A percentile compares a stretch with the other conserved stretches of the same genome.
Conservation (phyloP, 2,329 filamentous ascomycete genomes). For the Xylariaceae sp. region DNA sequence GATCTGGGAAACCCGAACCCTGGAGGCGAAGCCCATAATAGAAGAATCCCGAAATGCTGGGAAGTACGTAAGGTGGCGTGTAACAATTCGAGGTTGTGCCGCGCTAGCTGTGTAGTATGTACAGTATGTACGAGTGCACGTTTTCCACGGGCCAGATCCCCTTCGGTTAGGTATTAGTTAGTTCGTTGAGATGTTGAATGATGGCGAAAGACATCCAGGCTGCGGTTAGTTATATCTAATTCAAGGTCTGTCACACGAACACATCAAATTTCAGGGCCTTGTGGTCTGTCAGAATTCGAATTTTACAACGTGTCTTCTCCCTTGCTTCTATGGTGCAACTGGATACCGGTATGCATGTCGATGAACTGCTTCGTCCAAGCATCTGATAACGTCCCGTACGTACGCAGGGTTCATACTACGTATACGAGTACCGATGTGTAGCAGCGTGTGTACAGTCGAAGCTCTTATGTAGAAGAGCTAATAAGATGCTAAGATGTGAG, state of each 20-base stretch:
- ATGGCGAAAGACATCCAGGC: no score
- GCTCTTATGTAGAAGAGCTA: constrained; percentile 19
- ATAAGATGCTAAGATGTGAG: constrained; percentile 12
- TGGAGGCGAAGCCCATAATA: background rate
- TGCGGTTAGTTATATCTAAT: no score
- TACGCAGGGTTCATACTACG: no score
- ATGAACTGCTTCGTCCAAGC: constrained; percentile 8
- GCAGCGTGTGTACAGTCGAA: constrained; percentile 5
- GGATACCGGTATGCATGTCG: background rate
- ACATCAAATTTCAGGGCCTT: no score
- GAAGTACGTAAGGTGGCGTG: background rate
- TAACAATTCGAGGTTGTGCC: background rate
- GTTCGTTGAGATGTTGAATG: no score
- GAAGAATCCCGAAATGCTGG: background rate
- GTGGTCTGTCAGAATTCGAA: constrained; percentile 3
- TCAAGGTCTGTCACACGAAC: no score
- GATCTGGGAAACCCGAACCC: background rate
- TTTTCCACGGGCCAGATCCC: no score
- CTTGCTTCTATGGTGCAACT: constrained; percentile 12
- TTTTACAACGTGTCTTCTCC: constrained; percentile 3
- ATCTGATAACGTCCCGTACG: constrained; percentile 13
- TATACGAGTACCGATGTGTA: no score
- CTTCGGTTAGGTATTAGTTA: no score
- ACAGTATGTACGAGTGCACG: no score
- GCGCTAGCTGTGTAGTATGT: no score